These are phyloP conservation scores for Penicillium frequentans DNA, from an alignment of 2,329 filamentous ascomycete species.

Conservation along the genomic window DNA sequence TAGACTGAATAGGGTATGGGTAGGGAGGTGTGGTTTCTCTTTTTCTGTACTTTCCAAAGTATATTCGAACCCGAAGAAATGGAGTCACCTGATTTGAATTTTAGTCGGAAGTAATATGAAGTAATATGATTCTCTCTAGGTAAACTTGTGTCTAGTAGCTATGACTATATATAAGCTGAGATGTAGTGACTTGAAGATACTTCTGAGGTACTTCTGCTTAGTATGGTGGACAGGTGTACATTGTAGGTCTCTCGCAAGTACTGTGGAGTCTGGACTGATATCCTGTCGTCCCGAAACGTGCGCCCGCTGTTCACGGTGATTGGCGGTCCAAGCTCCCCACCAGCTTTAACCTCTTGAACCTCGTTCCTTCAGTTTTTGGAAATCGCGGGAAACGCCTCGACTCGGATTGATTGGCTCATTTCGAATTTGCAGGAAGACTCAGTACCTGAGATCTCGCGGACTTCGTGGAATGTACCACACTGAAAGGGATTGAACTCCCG, in stretches of 20 bases:
- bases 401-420: background rate
- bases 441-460: background rate
- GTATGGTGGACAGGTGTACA: background rate
- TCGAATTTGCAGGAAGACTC: background rate
- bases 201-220: background rate
- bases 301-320: constrained; percentile 19
- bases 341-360: constrained; percentile 5
- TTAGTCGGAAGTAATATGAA: no score
- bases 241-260: background rate
- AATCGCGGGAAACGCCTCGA: background rate
- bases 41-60: background rate
- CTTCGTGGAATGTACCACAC: background rate
- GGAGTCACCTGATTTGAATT: background rate
- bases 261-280: background rate
- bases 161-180: no score
- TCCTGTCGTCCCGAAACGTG: constrained; percentile 16
- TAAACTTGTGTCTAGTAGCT: no score
- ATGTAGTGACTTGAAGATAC: no score
- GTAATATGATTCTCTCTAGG: no score
- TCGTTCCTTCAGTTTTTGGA: constrained; percentile 3
- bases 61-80: background rate
- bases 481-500: background rate
- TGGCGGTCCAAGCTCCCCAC: constrained; percentile 23
- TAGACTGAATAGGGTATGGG: constrained; percentile 5
- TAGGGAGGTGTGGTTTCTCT: constrained; percentile 5